These are phyloP conservation scores for Candida piceae DNA, from an alignment of 805 yeast species.

Conservation along the genomic window DNA sequence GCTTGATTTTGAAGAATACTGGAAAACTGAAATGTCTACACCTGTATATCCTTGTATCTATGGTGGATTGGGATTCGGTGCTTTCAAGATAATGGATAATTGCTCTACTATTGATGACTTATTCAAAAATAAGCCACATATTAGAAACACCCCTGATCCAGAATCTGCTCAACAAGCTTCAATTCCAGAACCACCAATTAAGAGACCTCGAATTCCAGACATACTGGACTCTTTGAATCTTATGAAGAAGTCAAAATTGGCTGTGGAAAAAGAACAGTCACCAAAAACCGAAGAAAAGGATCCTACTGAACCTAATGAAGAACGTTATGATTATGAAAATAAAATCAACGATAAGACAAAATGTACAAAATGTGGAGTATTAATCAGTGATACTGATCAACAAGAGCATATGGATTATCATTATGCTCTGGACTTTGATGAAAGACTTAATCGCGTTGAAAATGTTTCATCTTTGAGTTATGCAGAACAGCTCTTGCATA, in stretches of 20 bases:
- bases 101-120: slow-evolving; percentile 24
- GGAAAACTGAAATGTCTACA: slow-evolving; percentile 22
- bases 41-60: slow-evolving; percentile 44
- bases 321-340: too few species aligned
- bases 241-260: neutral
- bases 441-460: slow-evolving; percentile 13
- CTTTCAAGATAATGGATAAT: slow-evolving; percentile 41
- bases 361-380: slow-evolving; percentile 15
- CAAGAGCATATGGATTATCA: slow-evolving; percentile 27
- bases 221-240: neutral
- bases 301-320: neutral
- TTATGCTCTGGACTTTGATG: slow-evolving; percentile 20
- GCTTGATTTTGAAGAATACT: slow-evolving; percentile 18
- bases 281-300: neutral
- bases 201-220: neutral
- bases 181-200: slow-evolving; percentile 3
- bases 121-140: slow-evolving; percentile 1
- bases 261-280: neutral
- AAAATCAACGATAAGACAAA: too few species aligned
- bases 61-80: slow-evolving; percentile 47
- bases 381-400: slow-evolving; percentile 3
- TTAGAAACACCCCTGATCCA: neutral
- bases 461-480: slow-evolving; percentile 4
- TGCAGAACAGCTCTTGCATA: slow-evolving; percentile 12
- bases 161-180: neutral